Evolutionary conservation across 78 protist species (phyloP), one percentile per base, ranked within the genome.

Genomic region (Pigoraptor vietnamica): DNA sequence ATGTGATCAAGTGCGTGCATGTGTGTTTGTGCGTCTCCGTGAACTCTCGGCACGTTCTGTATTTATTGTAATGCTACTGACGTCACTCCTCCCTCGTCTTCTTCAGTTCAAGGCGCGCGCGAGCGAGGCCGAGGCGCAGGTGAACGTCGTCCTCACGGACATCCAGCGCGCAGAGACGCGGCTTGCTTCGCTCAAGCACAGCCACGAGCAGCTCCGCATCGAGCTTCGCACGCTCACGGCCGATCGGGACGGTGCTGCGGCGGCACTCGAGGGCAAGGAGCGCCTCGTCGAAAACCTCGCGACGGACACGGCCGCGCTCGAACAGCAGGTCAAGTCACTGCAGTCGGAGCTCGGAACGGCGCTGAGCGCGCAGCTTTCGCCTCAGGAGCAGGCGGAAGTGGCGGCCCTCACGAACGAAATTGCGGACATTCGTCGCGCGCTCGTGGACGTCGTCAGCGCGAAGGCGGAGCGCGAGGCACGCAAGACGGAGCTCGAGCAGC

Each of bases 281-380:
- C 36, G 21, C 37, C 33, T 0, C 56, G 25, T 82, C 39, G 24
- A 0, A 24, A 0, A 24, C 81, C 90, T 55, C 25, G 38, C 0
- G 37, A n/a, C 55, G 23, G 40, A 36, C 23, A 23, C 48, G 56
- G 56, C 34, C 34, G 33, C 6, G 40, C 19, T n/a, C 32, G 40
- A 0, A 32, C 25, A 33, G 55, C 40, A 55, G 37, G 25, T 35
- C 1, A 34, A 24, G 24, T 38, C 92, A 39, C 33, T 89, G 81
- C 23, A 39, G 82, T 86, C 82, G 39, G 94, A 93, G 87, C 35
- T 84, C 48, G 90, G 56, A 19, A 81, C 89, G 40, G 48, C 23
- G 56, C 56, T 90, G 89, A 34, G 9, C 33, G 0, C 35, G 48
- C 9, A 21, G 40, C 89, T 93, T 35, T 0, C 37, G 9, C 37